These are phyloP conservation scores for Fusarium robinianum DNA, from an alignment of 2,329 filamentous ascomycete species.

Conservation along the genomic window DNA sequence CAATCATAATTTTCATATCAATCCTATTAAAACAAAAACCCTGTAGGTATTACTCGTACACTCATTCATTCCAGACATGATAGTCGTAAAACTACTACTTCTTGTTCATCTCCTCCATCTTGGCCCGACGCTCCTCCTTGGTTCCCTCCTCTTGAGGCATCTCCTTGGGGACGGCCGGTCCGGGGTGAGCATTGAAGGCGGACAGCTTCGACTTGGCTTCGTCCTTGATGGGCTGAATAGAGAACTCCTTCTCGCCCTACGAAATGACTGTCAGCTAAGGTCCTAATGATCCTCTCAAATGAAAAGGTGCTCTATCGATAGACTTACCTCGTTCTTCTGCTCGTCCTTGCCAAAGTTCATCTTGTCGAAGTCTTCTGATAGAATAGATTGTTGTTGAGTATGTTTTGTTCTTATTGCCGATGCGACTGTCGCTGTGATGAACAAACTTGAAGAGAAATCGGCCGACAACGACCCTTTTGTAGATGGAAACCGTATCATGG, in stretches of 20 bases:
- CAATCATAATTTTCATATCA: conserved; percentile 16
- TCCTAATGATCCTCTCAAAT: too few species aligned
- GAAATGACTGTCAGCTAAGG: conserved; percentile 18
- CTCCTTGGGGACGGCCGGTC: conserved; percentile 59
- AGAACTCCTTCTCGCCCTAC: conserved; percentile 51
- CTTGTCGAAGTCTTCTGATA: conserved; percentile 18
- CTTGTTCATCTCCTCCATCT: conserved; percentile 70
- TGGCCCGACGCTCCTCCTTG: conserved; percentile 70
- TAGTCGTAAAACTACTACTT: conserved; percentile 23
- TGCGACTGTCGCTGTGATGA: conserved; percentile 10
- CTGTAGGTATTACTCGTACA: conserved; percentile 36
- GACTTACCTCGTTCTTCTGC: conserved; percentile 40
- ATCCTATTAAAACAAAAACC: conserved; percentile 10
- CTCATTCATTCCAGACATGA: conserved; percentile 9
- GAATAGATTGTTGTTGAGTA: conserved; percentile 3
- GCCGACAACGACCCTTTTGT: conserved; percentile 32
- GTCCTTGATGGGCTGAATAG: conserved; percentile 52
- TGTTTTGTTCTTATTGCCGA: conserved; percentile 4
- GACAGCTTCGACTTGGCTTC: conserved; percentile 52
- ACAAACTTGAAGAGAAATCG: conserved; percentile 1
- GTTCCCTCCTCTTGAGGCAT: conserved; percentile 62
- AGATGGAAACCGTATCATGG: conserved; percentile 19
- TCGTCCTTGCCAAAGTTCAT: conserved; percentile 40
- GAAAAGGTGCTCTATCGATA: conserved; percentile 2
- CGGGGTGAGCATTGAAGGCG: conserved; percentile 59